Evolutionary conservation across 2,329 filamentous ascomycete species (phyloP), one percentile per base, ranked within the genome.

Genomic region (Tympanopsis confertula): DNA sequence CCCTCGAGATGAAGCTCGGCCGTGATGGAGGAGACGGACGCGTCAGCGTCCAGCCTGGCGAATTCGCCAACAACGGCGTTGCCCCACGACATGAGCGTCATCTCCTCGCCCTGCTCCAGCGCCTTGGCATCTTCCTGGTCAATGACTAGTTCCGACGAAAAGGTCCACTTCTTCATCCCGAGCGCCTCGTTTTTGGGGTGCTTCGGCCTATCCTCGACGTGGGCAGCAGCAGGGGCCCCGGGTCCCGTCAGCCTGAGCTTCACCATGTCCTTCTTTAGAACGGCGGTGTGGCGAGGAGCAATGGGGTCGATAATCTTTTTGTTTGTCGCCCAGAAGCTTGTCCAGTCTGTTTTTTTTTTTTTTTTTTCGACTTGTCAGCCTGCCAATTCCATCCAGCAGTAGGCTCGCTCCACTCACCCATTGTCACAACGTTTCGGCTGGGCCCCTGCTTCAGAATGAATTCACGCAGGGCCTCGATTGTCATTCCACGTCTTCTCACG

Each of bases 11-110:
- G 82, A 13, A 95, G 75, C 61, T 94, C 86, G 38, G 91, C 68
- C 41, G 83, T 82, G 29, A 94, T 69, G 26, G 63, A 66, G 12
- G 78, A 81, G 50, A 94, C 78, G 35, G 73, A 65, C 38, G 67
- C 67, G 14, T 60, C 59, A 10, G 22, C 7, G 20, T 63, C 59
- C 18, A 63, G 57, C 20, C 65, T 63, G 36, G 73, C 66, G 43
- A 85, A 75, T 41, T 78, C 75, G 39, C 78, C 74, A 18, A 91
- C 82, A 46, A 87, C 74, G 12, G 83, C 86, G 52, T 93, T 93
- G 49, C 89, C 91, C 89, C 89, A 96, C 57, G 83, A 82, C 89
- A 95, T 95, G 29, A 95, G 70, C 0, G 89, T 95, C 50, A 96
- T 85, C 59, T 95, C 88, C 65, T 96, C 89, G 53, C 82, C 79